phyloP scores from a whole-genome alignment of 352 stramenopile genomes.

The Pythium sukuiense region DNA sequence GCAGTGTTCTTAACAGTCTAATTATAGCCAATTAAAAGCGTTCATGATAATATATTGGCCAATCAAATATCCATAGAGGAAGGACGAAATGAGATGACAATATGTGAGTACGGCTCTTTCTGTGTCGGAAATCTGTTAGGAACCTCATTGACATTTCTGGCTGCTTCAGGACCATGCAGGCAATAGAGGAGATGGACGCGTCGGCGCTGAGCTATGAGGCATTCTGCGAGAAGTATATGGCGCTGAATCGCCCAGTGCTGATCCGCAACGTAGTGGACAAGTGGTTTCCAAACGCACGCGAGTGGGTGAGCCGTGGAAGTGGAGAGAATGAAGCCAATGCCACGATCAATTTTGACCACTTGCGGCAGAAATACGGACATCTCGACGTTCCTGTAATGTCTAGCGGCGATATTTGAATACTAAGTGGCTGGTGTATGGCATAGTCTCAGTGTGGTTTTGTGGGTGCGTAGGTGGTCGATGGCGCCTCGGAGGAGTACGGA shows the following conservation, averaged over 20 bases:
- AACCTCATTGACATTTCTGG: background rate
- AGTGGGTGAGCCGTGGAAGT: conserved; percentile 14
- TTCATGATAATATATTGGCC: background rate
- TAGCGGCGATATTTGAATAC: too few relatives aligned
- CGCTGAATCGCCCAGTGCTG: conserved; percentile 62
- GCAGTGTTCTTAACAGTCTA: background rate
- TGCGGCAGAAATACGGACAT: conserved; percentile 49
- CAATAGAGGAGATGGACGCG: conserved; percentile 64
- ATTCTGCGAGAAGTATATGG: conserved; percentile 79
- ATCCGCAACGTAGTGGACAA: conserved; percentile 52
- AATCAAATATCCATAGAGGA: background rate
- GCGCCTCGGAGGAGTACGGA: conserved; percentile 58
- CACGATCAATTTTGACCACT: conserved; percentile 42
- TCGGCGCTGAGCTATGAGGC: conserved; percentile 54
- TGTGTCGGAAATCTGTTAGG: conserved; percentile 13
- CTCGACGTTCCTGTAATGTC: conserved; percentile 48
- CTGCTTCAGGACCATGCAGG: background rate
- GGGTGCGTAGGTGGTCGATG: conserved; percentile 43
- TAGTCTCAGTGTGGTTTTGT: too few relatives aligned
- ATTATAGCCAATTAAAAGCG: background rate
- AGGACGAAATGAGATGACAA: background rate
- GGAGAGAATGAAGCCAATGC: conserved; percentile 1
- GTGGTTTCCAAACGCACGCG: conserved; percentile 33
- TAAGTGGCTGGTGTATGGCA: too few relatives aligned
- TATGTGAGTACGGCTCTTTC: background rate